Evolutionary conservation across 2,329 filamentous ascomycete genomes (phyloP).

Genomic region (Talaromyces sp.): DNA sequence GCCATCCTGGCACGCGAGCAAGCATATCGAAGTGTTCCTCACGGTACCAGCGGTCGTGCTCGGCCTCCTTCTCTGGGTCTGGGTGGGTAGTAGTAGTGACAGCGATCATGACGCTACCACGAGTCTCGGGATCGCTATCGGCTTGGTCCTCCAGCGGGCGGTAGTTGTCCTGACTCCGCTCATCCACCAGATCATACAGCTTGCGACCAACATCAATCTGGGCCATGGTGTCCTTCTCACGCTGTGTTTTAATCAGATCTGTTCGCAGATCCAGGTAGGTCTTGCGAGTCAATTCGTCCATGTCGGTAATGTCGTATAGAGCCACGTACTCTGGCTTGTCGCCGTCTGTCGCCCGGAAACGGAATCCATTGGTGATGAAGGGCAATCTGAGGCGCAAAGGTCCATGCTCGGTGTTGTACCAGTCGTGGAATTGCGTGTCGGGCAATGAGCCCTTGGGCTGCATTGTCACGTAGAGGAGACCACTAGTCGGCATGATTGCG

Average conservation of each 20-base stretch:
- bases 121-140: constrained; percentile 56
- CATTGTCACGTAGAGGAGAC: constrained; percentile 85
- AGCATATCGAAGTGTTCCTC: constrained; percentile 75
- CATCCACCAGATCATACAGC: constrained; percentile 69
- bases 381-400: constrained; percentile 76
- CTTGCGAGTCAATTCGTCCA: constrained; percentile 66
- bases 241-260: constrained; percentile 57
- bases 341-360: constrained; percentile 70
- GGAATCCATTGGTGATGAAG: constrained; percentile 75
- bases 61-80: constrained; percentile 53
- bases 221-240: constrained; percentile 64
- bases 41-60: constrained; percentile 69
- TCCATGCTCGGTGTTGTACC: constrained; percentile 94
- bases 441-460: constrained; percentile 70
- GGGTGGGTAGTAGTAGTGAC: constrained; percentile 63
- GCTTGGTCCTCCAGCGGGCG: constrained; percentile 62
- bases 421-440: constrained; percentile 77
- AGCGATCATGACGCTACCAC: constrained; percentile 64
- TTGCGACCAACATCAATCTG: constrained; percentile 69
- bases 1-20: constrained; percentile 75
- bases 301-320: constrained; percentile 77
- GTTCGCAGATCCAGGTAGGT: constrained; percentile 62
- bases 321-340: constrained; percentile 72
- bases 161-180: constrained; percentile 60
- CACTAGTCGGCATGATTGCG: constrained; percentile 51